Evolutionary conservation across 2,329 filamentous ascomycete species (phyloP).

Genomic region (Fusarium tupiense): DNA sequence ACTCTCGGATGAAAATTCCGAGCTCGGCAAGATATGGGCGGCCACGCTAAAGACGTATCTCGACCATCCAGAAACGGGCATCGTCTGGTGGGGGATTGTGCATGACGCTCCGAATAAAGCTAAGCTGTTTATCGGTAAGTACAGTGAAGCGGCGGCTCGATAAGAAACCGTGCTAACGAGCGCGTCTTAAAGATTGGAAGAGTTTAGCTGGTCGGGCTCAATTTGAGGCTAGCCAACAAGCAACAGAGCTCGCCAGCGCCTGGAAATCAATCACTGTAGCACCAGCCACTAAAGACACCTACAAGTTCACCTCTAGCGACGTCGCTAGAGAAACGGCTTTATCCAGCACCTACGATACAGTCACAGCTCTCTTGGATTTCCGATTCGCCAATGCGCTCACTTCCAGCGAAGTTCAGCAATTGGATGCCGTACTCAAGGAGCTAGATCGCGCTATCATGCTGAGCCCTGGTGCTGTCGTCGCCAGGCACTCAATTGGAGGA

Average conservation of each 20-base stretch:
- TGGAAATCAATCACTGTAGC: background rate
- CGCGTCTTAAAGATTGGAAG: background rate
- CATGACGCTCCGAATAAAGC: background rate
- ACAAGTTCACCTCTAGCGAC: background rate
- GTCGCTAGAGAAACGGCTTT: background rate
- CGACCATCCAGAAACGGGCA: constrained; percentile 9
- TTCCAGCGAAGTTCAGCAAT: background rate
- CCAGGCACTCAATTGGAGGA: background rate
- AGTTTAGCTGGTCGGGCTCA: background rate
- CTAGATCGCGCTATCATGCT: background rate
- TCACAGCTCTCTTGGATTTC: background rate
- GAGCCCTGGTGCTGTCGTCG: background rate
- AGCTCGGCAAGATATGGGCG: constrained; percentile 12
- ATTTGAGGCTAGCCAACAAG: background rate
- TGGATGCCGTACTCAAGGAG: background rate
- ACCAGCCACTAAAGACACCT: background rate
- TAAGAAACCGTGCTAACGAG: background rate
- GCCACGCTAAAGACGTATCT: constrained; percentile 12
- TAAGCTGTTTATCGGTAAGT: constrained; percentile 2
- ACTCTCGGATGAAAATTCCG: constrained; percentile 2
- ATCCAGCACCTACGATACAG: background rate
- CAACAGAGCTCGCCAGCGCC: background rate
- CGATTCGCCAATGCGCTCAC: background rate
- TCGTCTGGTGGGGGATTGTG: constrained; percentile 13
- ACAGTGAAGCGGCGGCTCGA: background rate